phyloP scores from a whole-genome alignment of 1,139 yeast species.

The Blastobotrys elegans region DNA sequence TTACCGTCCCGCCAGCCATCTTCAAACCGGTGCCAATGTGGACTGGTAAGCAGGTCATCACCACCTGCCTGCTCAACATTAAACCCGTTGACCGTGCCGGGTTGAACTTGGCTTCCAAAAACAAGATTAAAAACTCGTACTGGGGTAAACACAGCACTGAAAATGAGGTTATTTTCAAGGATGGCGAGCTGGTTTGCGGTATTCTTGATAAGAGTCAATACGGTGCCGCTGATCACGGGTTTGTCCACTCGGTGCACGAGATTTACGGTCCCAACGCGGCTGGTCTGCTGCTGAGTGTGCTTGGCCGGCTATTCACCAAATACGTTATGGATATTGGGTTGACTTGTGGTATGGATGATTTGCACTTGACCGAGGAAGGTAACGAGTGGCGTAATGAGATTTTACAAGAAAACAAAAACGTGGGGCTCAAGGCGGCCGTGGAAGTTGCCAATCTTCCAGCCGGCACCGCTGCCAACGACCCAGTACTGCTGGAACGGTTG shows the following conservation, averaged over 20 bases:
- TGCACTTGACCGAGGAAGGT: slow-evolving; percentile 87
- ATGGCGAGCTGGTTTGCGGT: slow-evolving; percentile 89
- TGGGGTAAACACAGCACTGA: slow-evolving; percentile 87
- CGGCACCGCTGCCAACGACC: slow-evolving; percentile 51
- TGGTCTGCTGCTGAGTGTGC: slow-evolving; percentile 80
- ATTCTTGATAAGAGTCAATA: slow-evolving; percentile 96
- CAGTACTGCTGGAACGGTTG: slow-evolving; percentile 79
- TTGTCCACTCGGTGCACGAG: slow-evolving; percentile 94
- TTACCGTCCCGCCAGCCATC: slow-evolving; percentile 86
- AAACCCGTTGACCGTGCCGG: slow-evolving; percentile 89
- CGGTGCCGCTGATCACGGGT: slow-evolving; percentile 97
- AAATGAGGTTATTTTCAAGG: slow-evolving; percentile 75
- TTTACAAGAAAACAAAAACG: slow-evolving; percentile 67
- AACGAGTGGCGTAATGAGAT: slow-evolving; percentile 84
- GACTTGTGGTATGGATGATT: slow-evolving; percentile 99
- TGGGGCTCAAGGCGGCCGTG: slow-evolving; percentile 87
- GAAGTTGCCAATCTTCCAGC: slow-evolving; percentile 84
- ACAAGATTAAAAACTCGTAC: slow-evolving; percentile 89
- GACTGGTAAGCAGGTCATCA: slow-evolving; percentile 98
- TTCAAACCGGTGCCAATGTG: slow-evolving; percentile 84
- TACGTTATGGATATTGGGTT: slow-evolving; percentile 90
- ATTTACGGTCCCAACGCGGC: slow-evolving; percentile 90
- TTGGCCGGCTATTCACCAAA: slow-evolving; percentile 92
- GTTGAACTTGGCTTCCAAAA: slow-evolving; percentile 71
- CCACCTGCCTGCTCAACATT: slow-evolving; percentile 79